phyloP scores from a whole-genome alignment of 1,139 yeast species.

The Zygotorulaspora mrakii region DNA sequence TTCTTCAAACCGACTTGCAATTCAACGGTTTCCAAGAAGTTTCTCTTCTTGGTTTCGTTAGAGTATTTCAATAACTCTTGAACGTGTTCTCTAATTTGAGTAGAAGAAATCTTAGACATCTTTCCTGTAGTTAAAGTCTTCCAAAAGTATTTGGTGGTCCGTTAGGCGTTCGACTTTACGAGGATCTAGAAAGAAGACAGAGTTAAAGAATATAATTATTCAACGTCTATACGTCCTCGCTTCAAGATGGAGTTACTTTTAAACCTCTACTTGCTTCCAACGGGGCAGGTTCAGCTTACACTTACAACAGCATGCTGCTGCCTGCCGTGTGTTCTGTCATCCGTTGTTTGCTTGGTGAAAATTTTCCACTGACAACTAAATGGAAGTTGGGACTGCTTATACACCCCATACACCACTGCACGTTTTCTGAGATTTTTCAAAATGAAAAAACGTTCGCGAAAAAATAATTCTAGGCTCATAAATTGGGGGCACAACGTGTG shows the following conservation, averaged over 20 bases:
- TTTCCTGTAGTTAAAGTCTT: constrained; percentile 36
- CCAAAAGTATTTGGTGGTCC: constrained; percentile 22
- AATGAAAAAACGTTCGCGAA: no score
- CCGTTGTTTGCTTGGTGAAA: not conserved
- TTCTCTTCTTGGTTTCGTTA: constrained; percentile 97
- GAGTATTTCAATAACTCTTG: constrained; percentile 88
- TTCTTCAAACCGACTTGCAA: constrained; percentile 99
- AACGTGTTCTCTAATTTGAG: constrained; percentile 97
- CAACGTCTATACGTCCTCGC: no score
- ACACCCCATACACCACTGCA: not conserved
- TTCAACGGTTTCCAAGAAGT: constrained; percentile 99
- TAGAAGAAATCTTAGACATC: constrained; percentile 91
- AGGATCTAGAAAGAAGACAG: not conserved
- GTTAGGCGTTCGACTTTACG: constrained; percentile 19
- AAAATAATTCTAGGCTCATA: no score
- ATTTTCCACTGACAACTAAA: constrained; percentile 3
- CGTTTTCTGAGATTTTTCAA: no score
- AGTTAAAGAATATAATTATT: no score
- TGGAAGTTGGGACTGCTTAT: not conserved
- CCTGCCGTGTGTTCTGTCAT: not conserved
- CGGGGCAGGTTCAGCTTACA: no score
- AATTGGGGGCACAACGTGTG: no score
- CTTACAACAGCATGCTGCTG: no score
- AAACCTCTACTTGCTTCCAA: no score
- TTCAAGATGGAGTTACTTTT: no score